These are phyloP conservation scores for Magnaporthiopsis poae DNA, from an alignment of 2,329 filamentous ascomycete genomes.

Conservation along the genomic window DNA sequence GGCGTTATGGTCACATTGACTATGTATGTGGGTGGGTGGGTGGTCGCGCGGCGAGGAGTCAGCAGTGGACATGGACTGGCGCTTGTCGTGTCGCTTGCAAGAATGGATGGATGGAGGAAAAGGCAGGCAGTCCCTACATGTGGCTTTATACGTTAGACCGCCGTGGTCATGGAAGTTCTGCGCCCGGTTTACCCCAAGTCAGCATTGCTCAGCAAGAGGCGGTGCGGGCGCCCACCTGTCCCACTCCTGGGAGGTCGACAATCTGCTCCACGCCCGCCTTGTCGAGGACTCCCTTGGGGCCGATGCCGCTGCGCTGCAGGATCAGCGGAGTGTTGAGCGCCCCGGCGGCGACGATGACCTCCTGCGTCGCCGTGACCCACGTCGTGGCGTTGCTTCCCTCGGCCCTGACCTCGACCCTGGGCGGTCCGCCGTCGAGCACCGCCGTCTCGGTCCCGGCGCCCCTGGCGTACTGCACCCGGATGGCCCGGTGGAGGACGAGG, in stretches of 20 bases:
- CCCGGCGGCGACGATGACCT: conserved; percentile 50
- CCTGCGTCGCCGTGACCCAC: conserved; percentile 20
- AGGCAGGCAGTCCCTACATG: background rate
- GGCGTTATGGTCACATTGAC: background rate
- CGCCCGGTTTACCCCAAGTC: background rate
- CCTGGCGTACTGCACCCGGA: conserved; percentile 3
- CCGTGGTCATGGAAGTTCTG: conserved; percentile 1
- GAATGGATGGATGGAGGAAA: background rate
- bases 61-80: background rate
- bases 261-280: conserved; percentile 11
- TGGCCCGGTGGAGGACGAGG: conserved; percentile 6
- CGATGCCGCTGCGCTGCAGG: conserved; percentile 50
- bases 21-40: too few species aligned
- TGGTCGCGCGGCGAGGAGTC: background rate
- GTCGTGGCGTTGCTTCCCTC: background rate
- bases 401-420: background rate
- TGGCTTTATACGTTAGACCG: background rate
- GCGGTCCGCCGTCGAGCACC: background rate
- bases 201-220: background rate
- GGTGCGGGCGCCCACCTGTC: background rate
- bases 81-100: too few species aligned
- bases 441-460: background rate
- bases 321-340: conserved; percentile 44
- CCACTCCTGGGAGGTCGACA: conserved; percentile 4
- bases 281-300: conserved; percentile 18